Evolutionary conservation across 306 rosid species (phyloP), one percentile per base, ranked within the genome.

Genomic region (Dalbergia oliveri): DNA sequence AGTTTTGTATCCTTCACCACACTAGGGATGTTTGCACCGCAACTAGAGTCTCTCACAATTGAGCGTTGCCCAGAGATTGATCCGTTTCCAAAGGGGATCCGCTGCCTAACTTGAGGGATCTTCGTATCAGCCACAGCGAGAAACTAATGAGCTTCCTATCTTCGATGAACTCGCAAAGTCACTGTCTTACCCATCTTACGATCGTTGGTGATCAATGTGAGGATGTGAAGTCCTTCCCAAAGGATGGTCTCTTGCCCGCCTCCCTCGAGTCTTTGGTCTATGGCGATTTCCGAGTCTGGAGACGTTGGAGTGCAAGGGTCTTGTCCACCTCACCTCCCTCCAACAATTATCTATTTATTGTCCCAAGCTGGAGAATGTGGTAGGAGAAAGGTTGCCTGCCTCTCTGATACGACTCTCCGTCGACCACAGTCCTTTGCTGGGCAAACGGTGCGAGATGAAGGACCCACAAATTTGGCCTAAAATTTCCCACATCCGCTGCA

Each of bases 261-360:
- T 60, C 78, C 9, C 59, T 68, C 37, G 21, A 34, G 35, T 26
- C 14, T 11, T 5, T 69, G 0, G 0, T 0, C 58, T 69, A 11
- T 0, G 0, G 0, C 1, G 1, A 4, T 44, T 69, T 10, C 6
- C n/a, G 6, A 44, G 26, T 58, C 1, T 79, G 57, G 72, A 70
- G 13, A 70, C 83, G 1, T 70, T 70, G 72, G 57, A 70, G 4
- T 60, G 72, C 57, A 19, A 1, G 13, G 65, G 15, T 59, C 76
- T 79, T 69, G 19, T 70, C 56, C 50, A 60, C 56, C 77, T 78
- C 44, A 78, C 14, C 35, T 58, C 62, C 44, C 76, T 79, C 39
- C 34, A 79, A 47, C 5, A 14, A 5, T 69, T 79, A 49, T 0
- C 0, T 33, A 60, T 61, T 60, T 0, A 0, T 3, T 79, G 83